These are phyloP conservation scores for Euphrasia confusa DNA, from an alignment of 257 asterid species.

Conservation along the genomic window DNA sequence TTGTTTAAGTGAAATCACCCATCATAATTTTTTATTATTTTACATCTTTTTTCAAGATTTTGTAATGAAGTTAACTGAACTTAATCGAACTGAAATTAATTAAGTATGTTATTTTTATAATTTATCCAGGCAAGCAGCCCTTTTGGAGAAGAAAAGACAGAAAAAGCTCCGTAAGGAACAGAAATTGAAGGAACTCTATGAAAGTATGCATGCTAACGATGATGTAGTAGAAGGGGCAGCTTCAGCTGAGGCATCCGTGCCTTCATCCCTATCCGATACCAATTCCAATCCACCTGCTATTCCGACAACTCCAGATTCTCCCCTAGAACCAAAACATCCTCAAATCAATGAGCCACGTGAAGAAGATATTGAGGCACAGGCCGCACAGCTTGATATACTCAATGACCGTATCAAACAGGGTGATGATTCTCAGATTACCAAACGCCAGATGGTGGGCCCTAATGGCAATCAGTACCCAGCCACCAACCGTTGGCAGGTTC, in stretches of 20 bases:
- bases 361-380: constrained; percentile 42
- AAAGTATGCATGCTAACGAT: constrained; percentile 30
- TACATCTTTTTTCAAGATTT: too few species aligned
- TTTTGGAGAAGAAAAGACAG: constrained; percentile 69
- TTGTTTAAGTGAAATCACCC: too few species aligned
- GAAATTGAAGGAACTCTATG: constrained; percentile 43
- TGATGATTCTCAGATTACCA: constrained; percentile 37
- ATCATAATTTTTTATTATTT: too few species aligned
- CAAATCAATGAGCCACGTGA: constrained; percentile 37
- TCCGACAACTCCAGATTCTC: constrained; percentile 29
- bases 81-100: too few species aligned
- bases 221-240: constrained; percentile 38
- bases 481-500: constrained; percentile 47
- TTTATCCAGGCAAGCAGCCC: constrained; percentile 54
- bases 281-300: constrained; percentile 35
- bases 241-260: constrained; percentile 42
- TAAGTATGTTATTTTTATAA: not conserved
- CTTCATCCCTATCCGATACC: constrained; percentile 40
- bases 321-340: constrained; percentile 34
- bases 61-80: too few species aligned
- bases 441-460: constrained; percentile 30
- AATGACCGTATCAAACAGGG: constrained; percentile 31
- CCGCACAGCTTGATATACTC: constrained; percentile 34
- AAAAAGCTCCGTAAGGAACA: constrained; percentile 84
- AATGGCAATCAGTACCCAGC: constrained; percentile 31